Evolutionary conservation across 148 eudicot genomes (phyloP).

Genomic region (Nepenthes gracilis): DNA sequence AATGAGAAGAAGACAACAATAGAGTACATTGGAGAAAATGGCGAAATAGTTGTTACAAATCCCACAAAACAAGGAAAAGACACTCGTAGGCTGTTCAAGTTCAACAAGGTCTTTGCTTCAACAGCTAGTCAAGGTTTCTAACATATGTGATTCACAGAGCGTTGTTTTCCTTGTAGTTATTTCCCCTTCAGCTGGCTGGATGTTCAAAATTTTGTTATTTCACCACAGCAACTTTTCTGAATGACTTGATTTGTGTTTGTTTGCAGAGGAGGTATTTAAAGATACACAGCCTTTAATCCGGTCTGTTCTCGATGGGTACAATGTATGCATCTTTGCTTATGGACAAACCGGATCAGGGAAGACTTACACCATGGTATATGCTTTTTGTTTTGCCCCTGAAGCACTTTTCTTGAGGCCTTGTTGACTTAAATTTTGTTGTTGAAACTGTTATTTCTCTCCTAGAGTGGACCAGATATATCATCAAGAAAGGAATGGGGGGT

Average conservation of each 20-base stretch:
- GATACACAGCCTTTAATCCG: constrained; percentile 83
- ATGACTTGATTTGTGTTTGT: constrained; percentile 2
- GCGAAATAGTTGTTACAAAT: constrained; percentile 67
- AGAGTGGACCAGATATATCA: constrained; percentile 73
- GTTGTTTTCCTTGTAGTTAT: not conserved
- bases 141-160: not conserved
- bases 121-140: constrained; percentile 68
- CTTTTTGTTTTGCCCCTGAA: constrained; percentile 1
- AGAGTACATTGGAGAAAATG: constrained; percentile 80
- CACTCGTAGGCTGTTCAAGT: constrained; percentile 62
- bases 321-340: constrained; percentile 89
- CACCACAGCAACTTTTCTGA: not conserved
- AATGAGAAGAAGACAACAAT: constrained; percentile 61
- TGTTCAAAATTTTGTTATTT: not conserved
- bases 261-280: constrained; percentile 71
- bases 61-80: constrained; percentile 78
- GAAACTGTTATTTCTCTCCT: constrained; percentile 6
- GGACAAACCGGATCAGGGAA: constrained; percentile 97
- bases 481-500: constrained; percentile 80
- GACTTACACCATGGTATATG: constrained; percentile 84
- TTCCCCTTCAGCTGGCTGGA: not conserved
- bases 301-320: constrained; percentile 86
- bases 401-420: not conserved
- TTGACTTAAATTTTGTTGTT: not conserved
- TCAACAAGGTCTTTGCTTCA: constrained; percentile 80